Evolutionary conservation across 257 asterid species (phyloP), one percentile per base, ranked within the genome.

Genomic region (Solanum corneliomulleri): DNA sequence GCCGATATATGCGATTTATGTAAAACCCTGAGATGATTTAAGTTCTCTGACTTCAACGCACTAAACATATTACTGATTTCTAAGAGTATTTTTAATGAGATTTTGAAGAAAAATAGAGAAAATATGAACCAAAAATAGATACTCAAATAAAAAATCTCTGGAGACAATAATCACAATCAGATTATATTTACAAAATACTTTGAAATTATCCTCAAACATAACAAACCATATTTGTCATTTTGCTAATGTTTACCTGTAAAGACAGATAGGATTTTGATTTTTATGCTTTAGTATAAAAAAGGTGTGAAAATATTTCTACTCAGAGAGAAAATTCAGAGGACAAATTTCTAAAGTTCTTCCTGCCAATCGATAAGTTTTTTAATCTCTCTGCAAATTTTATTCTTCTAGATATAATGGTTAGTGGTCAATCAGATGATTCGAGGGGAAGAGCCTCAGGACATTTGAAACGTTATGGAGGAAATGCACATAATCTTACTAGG

Each of bases 341-440:
- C 14, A 44, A 44, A 44, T 44, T 44, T 44, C 47, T 44, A 13
- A 72, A 35, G 16, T 37, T 41, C 42, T 71, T 11, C 27, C 11
- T 72, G n/a, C 47, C 27, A 72, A 72, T 72, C 3, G 37, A 3
- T 21, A 20, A 37, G 81, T 20, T 20, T 72, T 72, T 72, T 72
- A 72, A 72, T 20, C 80, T 72, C 49, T 37, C 29, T 37, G 31
- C 81, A 20, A 20, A 72, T 72, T 20, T 37, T 37, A 21, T 72
- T 37, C 16, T 37, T 35, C 29, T 9, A 37, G 9, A 71, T 35
- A 35, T 33, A 35, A 72, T 72, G 49, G 47, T 72, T 72, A 20
- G 44, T 31, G 77, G 44, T 31, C 42, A 70, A 74, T 93, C 96
- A 0, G 94, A 92, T 83, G 98, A 95, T 88, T 93, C 93, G 2